phyloP scores from a whole-genome alignment of 352 stramenopile species.

The Peronosclerospora sorghi region DNA sequence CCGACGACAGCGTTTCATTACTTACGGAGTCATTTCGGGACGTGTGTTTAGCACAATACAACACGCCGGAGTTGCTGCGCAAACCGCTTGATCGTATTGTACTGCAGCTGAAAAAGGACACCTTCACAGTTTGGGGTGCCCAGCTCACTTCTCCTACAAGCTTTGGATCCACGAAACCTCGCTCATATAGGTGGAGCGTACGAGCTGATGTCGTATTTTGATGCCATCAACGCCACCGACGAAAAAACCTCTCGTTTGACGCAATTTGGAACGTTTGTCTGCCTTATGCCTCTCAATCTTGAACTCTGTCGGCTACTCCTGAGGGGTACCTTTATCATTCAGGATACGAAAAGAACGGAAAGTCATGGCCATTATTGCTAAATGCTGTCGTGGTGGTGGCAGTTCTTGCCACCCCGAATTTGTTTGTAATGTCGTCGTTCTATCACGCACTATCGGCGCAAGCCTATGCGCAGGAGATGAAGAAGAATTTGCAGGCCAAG shows the following conservation, averaged over 20 bases:
- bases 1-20: constrained; percentile 87
- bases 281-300: constrained; percentile 63
- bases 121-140: constrained; percentile 61
- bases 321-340: constrained; percentile 36
- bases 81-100: constrained; percentile 78
- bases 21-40: constrained; percentile 64
- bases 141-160: constrained; percentile 51
- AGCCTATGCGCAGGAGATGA: constrained; percentile 71
- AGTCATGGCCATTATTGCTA: constrained; percentile 33
- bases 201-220: constrained; percentile 55
- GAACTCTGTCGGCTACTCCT: constrained; percentile 66
- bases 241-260: constrained; percentile 56
- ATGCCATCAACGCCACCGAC: constrained; percentile 49
- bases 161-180: constrained; percentile 54
- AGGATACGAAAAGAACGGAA: constrained; percentile 13
- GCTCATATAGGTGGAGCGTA: constrained; percentile 66
- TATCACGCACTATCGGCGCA: constrained; percentile 56
- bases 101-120: constrained; percentile 65
- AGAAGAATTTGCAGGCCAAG: constrained; percentile 56
- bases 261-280: constrained; percentile 67
- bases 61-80: constrained; percentile 68
- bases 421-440: constrained; percentile 73
- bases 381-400: constrained; percentile 58
- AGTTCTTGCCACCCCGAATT: constrained; percentile 51
- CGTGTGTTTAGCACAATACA: constrained; percentile 67